Base-by-base conservation (phyloP, 352 stramenopile species). In the Globisporangium yorkense region DNA sequence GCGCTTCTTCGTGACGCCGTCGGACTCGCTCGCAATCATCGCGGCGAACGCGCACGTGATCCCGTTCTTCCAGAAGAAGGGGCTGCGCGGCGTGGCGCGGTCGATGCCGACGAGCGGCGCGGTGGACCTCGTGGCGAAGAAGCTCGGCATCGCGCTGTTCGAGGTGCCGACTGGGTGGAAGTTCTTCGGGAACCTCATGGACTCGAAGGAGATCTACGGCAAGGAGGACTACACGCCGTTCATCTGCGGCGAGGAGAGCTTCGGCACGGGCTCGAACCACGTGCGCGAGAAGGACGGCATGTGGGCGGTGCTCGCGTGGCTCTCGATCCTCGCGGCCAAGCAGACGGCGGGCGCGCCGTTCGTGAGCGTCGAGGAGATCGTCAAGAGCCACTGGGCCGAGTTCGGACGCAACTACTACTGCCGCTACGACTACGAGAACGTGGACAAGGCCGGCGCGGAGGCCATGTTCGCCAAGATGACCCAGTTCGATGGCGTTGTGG, bases 181-280 rank as follows among this genome's bases (percentile, higher is more conserved):
- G 81, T 99, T 99, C 77, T 99, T 99, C 68, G 97, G 97, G 40
- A 99, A 99, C 79, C 77, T 99, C 29, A 99, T 99, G 97, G 95
- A 98, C 75, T 98, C 94, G 15, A 95, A 97, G 62, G 92, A 97
- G 41, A 79, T 97, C 50, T 98, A 97, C 65, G 90, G 88, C 59
- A 96, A 97, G 69, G 89, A 97, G 62, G 94, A 99, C 71, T 99
- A 98, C 75, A 97, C 89, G 39, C 97, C 97, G 18, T 99, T 99
- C 71, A 92, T 99, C 37, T 99, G 97, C 72, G 97, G 97, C 29
- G 97, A 99, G 74, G 95, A 98, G 72, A 96, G 77, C 64, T 99
- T 99, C 72, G 97, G 97, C 49, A 99, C 97, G 50, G 97, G 97
- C 63, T 98, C 92, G 66, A 98, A 99, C 83, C 97, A 99, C 80